These are phyloP conservation scores for Helenozyma baotianmanensis DNA, from an alignment of 805 yeast species.

Conservation along the genomic window DNA sequence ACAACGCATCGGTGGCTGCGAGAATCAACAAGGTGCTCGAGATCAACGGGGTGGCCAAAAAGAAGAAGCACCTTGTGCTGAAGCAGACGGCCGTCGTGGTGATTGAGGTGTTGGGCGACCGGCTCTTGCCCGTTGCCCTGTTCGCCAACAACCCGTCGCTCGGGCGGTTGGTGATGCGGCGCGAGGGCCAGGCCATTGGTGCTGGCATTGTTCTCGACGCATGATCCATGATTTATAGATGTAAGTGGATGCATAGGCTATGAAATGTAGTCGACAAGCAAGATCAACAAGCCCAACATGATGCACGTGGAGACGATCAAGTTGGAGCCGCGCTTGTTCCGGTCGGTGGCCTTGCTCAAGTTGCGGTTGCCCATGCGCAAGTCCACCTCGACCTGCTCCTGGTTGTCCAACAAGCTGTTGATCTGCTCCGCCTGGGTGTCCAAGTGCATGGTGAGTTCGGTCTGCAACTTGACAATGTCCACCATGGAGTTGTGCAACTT, in stretches of 20 bases:
- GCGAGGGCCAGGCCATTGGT: slow-evolving; percentile 67
- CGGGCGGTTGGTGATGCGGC: slow-evolving; percentile 66
- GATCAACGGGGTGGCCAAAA: slow-evolving; percentile 34
- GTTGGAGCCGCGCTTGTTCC: slow-evolving; percentile 56
- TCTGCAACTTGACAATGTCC: slow-evolving; percentile 72
- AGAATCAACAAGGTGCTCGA: slow-evolving; percentile 45
- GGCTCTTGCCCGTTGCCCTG: slow-evolving; percentile 49
- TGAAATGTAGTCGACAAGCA: slow-evolving; percentile 47
- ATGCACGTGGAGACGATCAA: slow-evolving; percentile 53
- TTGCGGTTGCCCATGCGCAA: slow-evolving; percentile 68
- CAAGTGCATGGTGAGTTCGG: slow-evolving; percentile 70
- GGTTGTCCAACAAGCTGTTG: slow-evolving; percentile 56
- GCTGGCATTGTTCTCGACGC: slow-evolving; percentile 60
- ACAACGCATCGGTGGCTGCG: slow-evolving; percentile 69
- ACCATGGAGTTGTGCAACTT: slow-evolving; percentile 57
- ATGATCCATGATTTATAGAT: too few species aligned
- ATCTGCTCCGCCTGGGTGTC: slow-evolving; percentile 70
- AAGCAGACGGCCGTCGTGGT: slow-evolving; percentile 57
- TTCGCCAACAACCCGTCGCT: slow-evolving; percentile 46
- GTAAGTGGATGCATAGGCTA: slow-evolving; percentile 3
- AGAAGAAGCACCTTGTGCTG: slow-evolving; percentile 53
- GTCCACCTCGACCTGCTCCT: slow-evolving; percentile 61
- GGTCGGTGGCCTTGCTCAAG: slow-evolving; percentile 60
- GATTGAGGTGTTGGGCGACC: slow-evolving; percentile 44
- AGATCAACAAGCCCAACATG: slow-evolving; percentile 49